Conservation (phyloP, 805 yeast genomes). For the Candida orba region DNA sequence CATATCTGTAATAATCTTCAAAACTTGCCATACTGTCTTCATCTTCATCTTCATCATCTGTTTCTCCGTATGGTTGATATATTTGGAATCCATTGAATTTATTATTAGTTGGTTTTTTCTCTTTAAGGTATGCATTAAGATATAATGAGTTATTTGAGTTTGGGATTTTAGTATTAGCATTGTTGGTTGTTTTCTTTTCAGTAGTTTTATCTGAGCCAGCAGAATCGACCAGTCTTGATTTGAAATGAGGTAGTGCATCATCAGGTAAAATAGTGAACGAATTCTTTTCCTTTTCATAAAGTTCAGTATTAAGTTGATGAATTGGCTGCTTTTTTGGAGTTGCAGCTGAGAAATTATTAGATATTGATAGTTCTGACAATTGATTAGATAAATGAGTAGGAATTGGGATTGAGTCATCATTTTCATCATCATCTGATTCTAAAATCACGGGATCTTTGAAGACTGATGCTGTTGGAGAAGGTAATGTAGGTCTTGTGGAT, state of each 20-base stretch:
- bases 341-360: not conserved
- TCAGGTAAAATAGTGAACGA: constrained; percentile 6
- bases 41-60: constrained; percentile 15
- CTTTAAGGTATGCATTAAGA: constrained; percentile 15
- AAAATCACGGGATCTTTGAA: not conserved
- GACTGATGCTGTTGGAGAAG: not conserved
- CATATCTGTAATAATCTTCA: constrained; percentile 2
- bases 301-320: not conserved
- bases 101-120: constrained; percentile 19
- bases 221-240: too few relatives aligned
- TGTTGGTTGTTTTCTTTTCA: not conserved
- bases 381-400: constrained; percentile 7
- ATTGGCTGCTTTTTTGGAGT: not conserved
- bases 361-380: constrained; percentile 4
- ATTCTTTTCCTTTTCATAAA: constrained; percentile 1
- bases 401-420: not conserved
- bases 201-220: too few relatives aligned
- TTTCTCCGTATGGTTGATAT: constrained; percentile 18
- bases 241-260: not conserved
- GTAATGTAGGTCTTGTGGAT: not conserved
- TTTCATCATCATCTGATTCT: too few relatives aligned
- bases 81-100: constrained; percentile 21
- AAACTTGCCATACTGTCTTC: constrained; percentile 3
- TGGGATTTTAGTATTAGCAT: not conserved
- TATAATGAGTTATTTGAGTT: constrained; percentile 17